Conservation (phyloP, 805 yeast genomes). For the Saccharomyces mikatae region DNA sequence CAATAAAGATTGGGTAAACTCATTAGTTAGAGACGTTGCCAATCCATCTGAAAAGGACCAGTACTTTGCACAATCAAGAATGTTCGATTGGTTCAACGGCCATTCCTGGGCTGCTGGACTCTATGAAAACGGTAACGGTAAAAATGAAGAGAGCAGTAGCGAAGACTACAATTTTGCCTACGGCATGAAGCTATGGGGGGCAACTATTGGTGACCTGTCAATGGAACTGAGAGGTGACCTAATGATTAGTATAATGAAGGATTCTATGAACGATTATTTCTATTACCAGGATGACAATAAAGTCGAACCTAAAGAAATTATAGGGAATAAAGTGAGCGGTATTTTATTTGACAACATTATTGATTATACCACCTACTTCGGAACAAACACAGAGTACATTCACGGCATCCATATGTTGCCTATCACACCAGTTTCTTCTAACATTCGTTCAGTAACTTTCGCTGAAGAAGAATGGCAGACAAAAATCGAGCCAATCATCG, state of each 20-base stretch:
- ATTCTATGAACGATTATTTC: conserved; percentile 49
- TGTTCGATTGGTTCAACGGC: conserved; percentile 66
- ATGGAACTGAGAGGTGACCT: conserved; percentile 50
- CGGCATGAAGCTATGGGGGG: conserved; percentile 65
- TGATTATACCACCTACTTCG: conserved; percentile 70
- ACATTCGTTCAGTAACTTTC: conserved; percentile 43
- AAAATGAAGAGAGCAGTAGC: conserved; percentile 53
- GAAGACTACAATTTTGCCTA: conserved; percentile 67
- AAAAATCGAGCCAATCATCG: conserved; percentile 38
- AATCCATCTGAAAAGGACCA: conserved; percentile 47
- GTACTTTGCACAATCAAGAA: conserved; percentile 56
- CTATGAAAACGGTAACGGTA: conserved; percentile 40
- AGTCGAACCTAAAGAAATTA: conserved; percentile 48
- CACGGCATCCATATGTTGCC: conserved; percentile 79
- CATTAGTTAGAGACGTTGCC: conserved; percentile 58
- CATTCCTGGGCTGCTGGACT: conserved; percentile 73
- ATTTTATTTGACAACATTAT: conserved; percentile 65
- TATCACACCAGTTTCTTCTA: conserved; percentile 58
- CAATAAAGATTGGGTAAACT: conserved; percentile 50
- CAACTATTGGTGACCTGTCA: conserved; percentile 42
- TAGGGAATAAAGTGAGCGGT: conserved; percentile 62
- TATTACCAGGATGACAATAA: conserved; percentile 45
- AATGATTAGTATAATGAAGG: conserved; percentile 51
- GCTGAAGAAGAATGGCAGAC: conserved; percentile 55
- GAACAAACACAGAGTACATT: conserved; percentile 61